Percentiles rank a stretch among this genome's conserved stretches.
These are phyloP conservation scores for Lablab purpureus DNA, from an alignment of 306 rosid genomes.

Conservation along the genomic window DNA sequence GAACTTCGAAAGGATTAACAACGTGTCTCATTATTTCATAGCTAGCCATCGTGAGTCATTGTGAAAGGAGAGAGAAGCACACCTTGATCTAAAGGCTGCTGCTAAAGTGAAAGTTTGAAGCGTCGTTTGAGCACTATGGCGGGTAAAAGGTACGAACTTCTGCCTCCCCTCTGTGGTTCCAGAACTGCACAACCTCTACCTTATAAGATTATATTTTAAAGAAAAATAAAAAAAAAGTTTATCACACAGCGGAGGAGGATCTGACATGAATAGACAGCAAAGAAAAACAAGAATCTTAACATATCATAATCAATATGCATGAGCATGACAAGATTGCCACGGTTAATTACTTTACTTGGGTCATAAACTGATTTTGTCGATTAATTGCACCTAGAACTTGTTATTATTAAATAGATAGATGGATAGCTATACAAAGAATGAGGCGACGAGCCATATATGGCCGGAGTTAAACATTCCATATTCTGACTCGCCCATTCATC, in stretches of 20 bases:
- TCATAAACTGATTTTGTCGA: not conserved
- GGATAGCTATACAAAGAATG: not conserved
- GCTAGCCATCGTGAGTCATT: not conserved
- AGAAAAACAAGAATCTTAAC: not conserved
- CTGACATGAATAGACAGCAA: not conserved
- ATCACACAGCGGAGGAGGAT: conserved; percentile 19
- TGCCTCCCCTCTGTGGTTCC: conserved; percentile 97
- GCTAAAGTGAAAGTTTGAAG: conserved; percentile 84
- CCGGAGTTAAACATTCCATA: not conserved
- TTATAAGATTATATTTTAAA: not conserved
- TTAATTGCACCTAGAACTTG: not conserved
- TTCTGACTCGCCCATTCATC: conserved; percentile 39
- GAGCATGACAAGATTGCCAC: not conserved
- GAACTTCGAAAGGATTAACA: not conserved
- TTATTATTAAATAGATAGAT: not conserved
- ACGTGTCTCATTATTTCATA: not conserved
- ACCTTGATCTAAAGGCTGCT: conserved; percentile 94
- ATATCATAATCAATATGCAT: conserved; percentile 25
- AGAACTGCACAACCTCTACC: conserved; percentile 62
- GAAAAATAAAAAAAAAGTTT: not conserved
- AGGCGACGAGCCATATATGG: conserved; percentile 19
- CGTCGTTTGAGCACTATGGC: conserved; percentile 90
- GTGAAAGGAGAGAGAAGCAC: not conserved
- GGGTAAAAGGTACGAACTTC: conserved; percentile 83
- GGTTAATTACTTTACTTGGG: conserved; percentile 3